Conservation (phyloP, 2,329 filamentous ascomycete species). For the Penicillium sp. region DNA sequence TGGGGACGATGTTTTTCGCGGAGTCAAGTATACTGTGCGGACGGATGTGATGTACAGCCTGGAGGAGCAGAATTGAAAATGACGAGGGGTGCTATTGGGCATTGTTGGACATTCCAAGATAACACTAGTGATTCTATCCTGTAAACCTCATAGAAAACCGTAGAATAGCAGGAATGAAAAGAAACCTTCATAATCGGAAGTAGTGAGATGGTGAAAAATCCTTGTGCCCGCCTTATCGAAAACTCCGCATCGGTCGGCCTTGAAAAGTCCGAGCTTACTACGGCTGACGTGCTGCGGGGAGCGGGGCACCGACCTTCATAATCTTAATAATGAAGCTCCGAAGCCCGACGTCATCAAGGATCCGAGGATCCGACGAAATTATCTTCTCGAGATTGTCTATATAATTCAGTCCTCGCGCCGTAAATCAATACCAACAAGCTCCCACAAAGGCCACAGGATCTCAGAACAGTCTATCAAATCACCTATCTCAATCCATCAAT, state of each 20-base stretch:
- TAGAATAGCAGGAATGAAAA: too few species aligned
- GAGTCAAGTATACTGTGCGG: slow-evolving; percentile 58
- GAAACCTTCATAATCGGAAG: too few species aligned
- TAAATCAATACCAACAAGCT: too few species aligned
- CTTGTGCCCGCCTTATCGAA: not conserved
- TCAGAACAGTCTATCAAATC: not conserved
- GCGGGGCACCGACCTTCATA: not conserved
- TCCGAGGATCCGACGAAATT: too few species aligned
- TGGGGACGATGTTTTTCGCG: slow-evolving; percentile 57
- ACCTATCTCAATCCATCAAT: not conserved
- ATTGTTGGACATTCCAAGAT: too few species aligned
- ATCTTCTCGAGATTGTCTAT: not conserved
- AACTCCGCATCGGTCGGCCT: not conserved
- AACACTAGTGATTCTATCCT: too few species aligned
- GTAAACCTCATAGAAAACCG: too few species aligned
- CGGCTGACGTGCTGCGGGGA: not conserved
- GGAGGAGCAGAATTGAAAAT: not conserved
- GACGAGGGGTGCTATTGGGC: too few species aligned
- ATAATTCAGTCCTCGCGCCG: not conserved
- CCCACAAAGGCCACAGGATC: not conserved
- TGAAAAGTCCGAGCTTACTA: not conserved
- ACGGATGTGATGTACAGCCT: slow-evolving; percentile 57
- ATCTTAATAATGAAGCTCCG: not conserved
- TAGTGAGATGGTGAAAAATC: not conserved
- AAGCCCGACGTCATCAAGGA: not conserved